These are phyloP conservation scores for Candolleomyces efflorescens DNA, from an alignment of 768 basidiomycete species.

Conservation along the genomic window DNA sequence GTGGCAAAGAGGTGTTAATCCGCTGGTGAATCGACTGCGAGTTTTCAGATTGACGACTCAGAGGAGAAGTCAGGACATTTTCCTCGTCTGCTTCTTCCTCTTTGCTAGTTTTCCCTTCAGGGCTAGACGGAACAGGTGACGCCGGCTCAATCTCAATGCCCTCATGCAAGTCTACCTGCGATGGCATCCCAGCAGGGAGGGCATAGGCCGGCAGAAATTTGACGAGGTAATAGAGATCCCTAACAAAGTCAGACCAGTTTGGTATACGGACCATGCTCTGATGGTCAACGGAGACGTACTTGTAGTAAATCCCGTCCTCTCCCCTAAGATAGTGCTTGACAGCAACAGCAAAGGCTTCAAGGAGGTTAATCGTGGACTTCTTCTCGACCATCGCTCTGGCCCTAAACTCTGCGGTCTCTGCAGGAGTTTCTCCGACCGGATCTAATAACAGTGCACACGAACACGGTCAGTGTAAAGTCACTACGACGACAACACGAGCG, in stretches of 20 bases:
- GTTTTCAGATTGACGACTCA: neutral
- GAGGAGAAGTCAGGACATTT: neutral
- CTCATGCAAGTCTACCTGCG: conserved; percentile 20
- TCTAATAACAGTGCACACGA: conserved; percentile 14
- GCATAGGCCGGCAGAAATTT: conserved; percentile 70
- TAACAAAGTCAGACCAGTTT: conserved; percentile 10
- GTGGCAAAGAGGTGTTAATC: neutral
- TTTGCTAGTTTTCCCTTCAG: conserved; percentile 8
- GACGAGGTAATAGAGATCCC: conserved; percentile 64
- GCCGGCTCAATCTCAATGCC: neutral
- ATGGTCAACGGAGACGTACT: conserved; percentile 21
- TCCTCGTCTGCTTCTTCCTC: neutral
- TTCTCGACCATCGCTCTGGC: conserved; percentile 57
- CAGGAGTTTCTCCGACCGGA: conserved; percentile 11
- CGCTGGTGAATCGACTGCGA: neutral
- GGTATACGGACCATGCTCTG: neutral
- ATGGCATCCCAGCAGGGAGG: conserved; percentile 43
- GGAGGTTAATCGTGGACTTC: conserved; percentile 62
- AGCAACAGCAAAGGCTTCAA: conserved; percentile 62
- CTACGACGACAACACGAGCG: neutral
- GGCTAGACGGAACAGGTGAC: conserved; percentile 13
- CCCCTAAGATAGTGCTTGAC: conserved; percentile 70
- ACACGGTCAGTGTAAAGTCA: neutral
- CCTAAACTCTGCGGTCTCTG: conserved; percentile 26
- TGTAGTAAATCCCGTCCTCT: conserved; percentile 46